Evolutionary conservation across 2,329 filamentous ascomycete genomes (phyloP).

Genomic region (Colletotrichum aenigma): DNA sequence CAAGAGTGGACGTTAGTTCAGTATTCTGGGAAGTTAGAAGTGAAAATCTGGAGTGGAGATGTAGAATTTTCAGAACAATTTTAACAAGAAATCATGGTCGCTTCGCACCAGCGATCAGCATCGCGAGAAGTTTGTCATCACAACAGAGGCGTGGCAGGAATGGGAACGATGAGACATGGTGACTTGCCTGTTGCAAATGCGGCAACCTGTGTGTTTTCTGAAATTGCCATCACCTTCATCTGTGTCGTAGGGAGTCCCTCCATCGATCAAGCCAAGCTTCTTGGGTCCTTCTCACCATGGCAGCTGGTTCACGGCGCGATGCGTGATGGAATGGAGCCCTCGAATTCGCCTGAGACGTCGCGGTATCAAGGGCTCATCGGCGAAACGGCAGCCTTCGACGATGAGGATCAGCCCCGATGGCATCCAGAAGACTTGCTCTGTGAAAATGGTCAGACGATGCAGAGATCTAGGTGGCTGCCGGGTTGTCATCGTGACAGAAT

Average conservation of each 20-base stretch:
- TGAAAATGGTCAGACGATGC: background rate
- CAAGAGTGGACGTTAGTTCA: background rate
- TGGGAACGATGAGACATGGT: background rate
- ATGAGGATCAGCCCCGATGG: background rate
- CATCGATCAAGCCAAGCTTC: too few relatives aligned
- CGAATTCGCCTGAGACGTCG: background rate
- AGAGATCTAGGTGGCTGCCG: background rate
- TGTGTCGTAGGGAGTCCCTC: too few relatives aligned
- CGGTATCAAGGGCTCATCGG: background rate
- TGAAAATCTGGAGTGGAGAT: background rate
- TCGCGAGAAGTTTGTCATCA: background rate
- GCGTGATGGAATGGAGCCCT: background rate
- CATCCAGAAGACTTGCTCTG: background rate
- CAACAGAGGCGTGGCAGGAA: background rate
- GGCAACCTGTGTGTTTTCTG: background rate
- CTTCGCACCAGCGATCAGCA: background rate
- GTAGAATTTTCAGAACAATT: background rate
- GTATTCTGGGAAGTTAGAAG: accelerated
- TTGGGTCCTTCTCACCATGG: background rate
- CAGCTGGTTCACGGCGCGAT: background rate
- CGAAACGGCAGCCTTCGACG: background rate
- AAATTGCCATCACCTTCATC: too few relatives aligned
- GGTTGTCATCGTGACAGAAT: background rate
- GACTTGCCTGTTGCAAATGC: background rate
- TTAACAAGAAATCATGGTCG: background rate